A percentile compares a stretch with the other conserved stretches of the same genome.
phyloP scores from a whole-genome alignment of 495 filamentous ascomycete genomes.

The Cryomyces minteri region DNA sequence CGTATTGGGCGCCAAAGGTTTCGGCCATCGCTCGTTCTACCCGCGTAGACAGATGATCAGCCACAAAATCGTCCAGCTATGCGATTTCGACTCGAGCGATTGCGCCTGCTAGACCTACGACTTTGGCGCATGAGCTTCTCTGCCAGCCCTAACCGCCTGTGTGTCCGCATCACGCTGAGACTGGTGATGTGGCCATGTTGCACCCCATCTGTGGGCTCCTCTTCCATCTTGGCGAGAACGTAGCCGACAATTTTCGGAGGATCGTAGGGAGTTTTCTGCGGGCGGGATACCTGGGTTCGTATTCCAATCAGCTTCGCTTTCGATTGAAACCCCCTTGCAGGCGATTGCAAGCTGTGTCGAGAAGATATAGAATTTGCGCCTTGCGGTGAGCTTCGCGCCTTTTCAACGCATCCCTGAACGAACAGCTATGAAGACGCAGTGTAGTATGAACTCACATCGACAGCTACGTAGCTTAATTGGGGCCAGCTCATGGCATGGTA shows the following conservation, averaged over 20 bases:
- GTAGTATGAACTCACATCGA: slow-evolving; percentile 34
- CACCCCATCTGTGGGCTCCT: slow-evolving; percentile 80
- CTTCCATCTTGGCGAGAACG: slow-evolving; percentile 98
- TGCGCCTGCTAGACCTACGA: slow-evolving; percentile 38
- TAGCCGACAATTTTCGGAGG: slow-evolving; percentile 98
- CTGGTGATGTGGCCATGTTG: slow-evolving; percentile 94
- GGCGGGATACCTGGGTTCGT: slow-evolving; percentile 35
- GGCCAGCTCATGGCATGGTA: slow-evolving; percentile 98
- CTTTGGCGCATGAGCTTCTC: slow-evolving; percentile 94
- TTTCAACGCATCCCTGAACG: too few species aligned
- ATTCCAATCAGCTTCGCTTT: background rate
- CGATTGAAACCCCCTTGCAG: too few species aligned
- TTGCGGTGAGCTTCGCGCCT: too few species aligned
- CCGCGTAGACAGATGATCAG: background rate
- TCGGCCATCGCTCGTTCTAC: slow-evolving; percentile 93
- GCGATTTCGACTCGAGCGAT: too few species aligned
- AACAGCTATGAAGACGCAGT: too few species aligned
- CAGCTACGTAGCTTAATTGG: slow-evolving; percentile 87
- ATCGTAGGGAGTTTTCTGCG: slow-evolving; percentile 58
- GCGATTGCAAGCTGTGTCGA: background rate
- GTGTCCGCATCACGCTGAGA: slow-evolving; percentile 91
- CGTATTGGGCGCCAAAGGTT: slow-evolving; percentile 75
- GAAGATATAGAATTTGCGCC: too few species aligned
- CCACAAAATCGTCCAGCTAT: too few species aligned
- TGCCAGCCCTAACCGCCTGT: slow-evolving; percentile 74